Evolutionary conservation across 768 basidiomycete genomes (phyloP), one percentile per base, ranked within the genome.

Genomic region (Lactifluus hygrophoroides): DNA sequence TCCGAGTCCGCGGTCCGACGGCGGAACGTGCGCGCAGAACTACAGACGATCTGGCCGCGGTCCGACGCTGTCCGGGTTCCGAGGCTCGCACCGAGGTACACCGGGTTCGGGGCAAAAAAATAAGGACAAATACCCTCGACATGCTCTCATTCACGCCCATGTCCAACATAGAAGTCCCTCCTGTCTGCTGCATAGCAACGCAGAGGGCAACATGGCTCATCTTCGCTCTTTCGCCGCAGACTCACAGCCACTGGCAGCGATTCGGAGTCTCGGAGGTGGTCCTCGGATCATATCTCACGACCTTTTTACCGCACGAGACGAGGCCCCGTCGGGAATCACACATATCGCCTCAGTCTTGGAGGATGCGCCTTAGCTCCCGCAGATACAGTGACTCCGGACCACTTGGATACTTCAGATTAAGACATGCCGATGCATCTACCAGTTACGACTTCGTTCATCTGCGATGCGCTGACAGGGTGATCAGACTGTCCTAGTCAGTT

Each of bases 331-430:
- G 3, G 84, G 85, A n/a, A 80, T 89, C 60, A 91, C 88, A 1
- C 89, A 90, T 70, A 73, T 90, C 57, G 69, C 90, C 28, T 84
- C 83, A 32, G 77, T 86, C 42, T 57, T 88, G 40, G 85, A 88
- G 57, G 62, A 70, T 35, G 70, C 71, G 19, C 78, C 79, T 6
- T 66, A 62, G n/a, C 65, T 71, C 47, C 59, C 59, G 2, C 13
- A 34, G 27, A 40, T 54, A 13, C 37, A 17, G 19, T 46, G 28
- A 13, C 77, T 87, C 54, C 69, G 70, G 21, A 71, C 67, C 27
- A 84, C 35, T 68, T 68, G 42, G 83, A 84, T 67, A 67, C 65
- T 11, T 42, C 66, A 2, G 67, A 71, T 54, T 66, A 68, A 34
- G 67, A 83, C 62, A 76, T 84, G 37, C 66, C 76, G 9, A 54